Evolutionary conservation across 2,329 filamentous ascomycete species (phyloP), one percentile per base, ranked within the genome.

Genomic region (Neopestalotiopsis clavispora): DNA sequence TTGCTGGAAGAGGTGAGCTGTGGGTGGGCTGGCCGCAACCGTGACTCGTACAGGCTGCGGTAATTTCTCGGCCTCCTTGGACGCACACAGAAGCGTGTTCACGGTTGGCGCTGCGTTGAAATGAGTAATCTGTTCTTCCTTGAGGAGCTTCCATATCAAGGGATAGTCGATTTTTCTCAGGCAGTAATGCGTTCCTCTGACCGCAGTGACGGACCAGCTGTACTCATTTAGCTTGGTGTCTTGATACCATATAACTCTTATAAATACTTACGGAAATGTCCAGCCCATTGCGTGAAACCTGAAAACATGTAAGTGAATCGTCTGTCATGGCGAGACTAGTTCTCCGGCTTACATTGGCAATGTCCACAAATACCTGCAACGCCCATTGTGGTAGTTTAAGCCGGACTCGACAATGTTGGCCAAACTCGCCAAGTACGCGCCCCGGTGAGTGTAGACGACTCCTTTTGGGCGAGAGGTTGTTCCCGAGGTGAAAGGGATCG

Each of bases 51-150:
- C 94, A 0, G 90, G 88, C 1, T 89, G 82, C 0, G 90, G 84
- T 0, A 99, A 85, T 62, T 81, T 87, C 73, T 87, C 88, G 2
- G 96, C 95, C 78, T 94, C 91, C 56, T 91, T 86, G 3, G 93
- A 88, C 13, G 92, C 92, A 77, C 96, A 97, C 2, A 99, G 88
- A 0, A 98, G 83, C 0, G 95, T 99, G 79, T 98, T 98, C 66
- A 99, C 96, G 0, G 96, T 99, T 0, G 96, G 96, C 0, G 95
- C 96, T 0, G 95, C 95, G 77, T 95, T 97, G 83, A 97, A 98
- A 80, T 99, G 96, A 0, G 94, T 98, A 72, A 99, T 92, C 6
- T 89, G 85, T 80, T 98, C 93, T 66, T 94, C 88, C 76, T 94
- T 97, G 42, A 99, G 83, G 4, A 99, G 83, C 63, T 88, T 88